phyloP scores from a whole-genome alignment of 306 rosid genomes.

The Albizia julibrissin region DNA sequence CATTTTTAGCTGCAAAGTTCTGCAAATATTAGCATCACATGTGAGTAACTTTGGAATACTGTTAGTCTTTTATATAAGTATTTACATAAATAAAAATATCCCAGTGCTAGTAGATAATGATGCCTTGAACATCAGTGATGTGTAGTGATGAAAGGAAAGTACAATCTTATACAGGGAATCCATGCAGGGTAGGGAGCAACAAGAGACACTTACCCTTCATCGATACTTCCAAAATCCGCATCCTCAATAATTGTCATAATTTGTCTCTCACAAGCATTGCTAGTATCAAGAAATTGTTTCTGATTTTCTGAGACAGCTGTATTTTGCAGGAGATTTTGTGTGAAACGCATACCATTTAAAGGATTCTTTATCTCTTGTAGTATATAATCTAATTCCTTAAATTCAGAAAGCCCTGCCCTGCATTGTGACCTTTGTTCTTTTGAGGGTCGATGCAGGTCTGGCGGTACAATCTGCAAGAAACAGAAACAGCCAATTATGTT shows the following conservation, averaged over 20 bases:
- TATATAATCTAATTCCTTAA: conserved; percentile 62
- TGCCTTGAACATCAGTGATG: neutral
- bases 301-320: conserved; percentile 65
- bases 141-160: neutral
- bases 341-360: conserved; percentile 69
- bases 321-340: conserved; percentile 61
- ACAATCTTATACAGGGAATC: conserved; percentile 12
- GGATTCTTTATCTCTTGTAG: conserved; percentile 82
- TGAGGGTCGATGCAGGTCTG: conserved; percentile 40
- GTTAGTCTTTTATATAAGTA: neutral
- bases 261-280: conserved; percentile 87
- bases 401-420: conserved; percentile 35
- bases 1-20: conserved; percentile 59
- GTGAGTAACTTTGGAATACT: conserved; percentile 1
- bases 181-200: conserved; percentile 17
- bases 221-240: conserved; percentile 53
- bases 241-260: conserved; percentile 64
- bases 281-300: conserved; percentile 80
- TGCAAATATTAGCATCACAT: conserved; percentile 43
- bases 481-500: conserved; percentile 73
- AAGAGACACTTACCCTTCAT: conserved; percentile 60
- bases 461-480: conserved; percentile 64
- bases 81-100: neutral
- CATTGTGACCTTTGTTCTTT: conserved; percentile 37
- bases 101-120: neutral